A percentile compares a stretch with the other conserved stretches of the same genome.
phyloP scores from a whole-genome alignment of 1,139 yeast species.

The Kazachstania sp. region DNA sequence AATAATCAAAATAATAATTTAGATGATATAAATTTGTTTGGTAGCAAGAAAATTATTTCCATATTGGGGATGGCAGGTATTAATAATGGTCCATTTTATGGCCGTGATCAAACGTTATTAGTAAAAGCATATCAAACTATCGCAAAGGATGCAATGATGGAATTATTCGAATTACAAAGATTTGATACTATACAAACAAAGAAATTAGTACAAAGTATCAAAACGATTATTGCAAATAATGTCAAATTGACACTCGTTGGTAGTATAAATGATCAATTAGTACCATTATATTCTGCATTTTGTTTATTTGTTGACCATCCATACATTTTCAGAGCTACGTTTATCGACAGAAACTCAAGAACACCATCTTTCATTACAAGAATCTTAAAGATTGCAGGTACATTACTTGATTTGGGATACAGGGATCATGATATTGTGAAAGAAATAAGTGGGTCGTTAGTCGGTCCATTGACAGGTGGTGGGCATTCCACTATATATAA shows the following conservation, averaged over 20 bases:
- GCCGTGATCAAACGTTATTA: constrained; percentile 72
- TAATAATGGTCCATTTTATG: constrained; percentile 87
- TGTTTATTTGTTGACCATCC: constrained; percentile 84
- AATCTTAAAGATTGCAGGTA: constrained; percentile 42
- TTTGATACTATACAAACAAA: constrained; percentile 63
- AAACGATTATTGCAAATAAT: constrained; percentile 56
- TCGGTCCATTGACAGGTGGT: constrained; percentile 89
- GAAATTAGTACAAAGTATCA: constrained; percentile 59
- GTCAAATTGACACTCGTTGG: constrained; percentile 78
- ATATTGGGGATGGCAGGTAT: constrained; percentile 93
- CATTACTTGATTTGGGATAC: constrained; percentile 52
- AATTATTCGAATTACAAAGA: constrained; percentile 79
- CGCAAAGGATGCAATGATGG: constrained; percentile 78
- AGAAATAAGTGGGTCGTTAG: constrained; percentile 72
- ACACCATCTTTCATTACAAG: constrained; percentile 48
- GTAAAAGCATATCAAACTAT: constrained; percentile 85
- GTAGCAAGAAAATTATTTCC: constrained; percentile 49
- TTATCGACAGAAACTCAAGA: constrained; percentile 52
- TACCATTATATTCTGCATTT: constrained; percentile 82
- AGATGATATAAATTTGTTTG: constrained; percentile 16
- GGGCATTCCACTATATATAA: constrained; percentile 89
- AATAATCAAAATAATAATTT: constrained; percentile 11
- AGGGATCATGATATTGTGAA: constrained; percentile 71
- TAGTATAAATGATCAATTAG: constrained; percentile 83
- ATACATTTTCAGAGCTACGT: constrained; percentile 78